Percentiles rank a stretch among this genome's conserved stretches.
These are phyloP conservation scores for Coniochaeta sp. DNA, from an alignment of 2,329 filamentous ascomycete genomes.

Conservation along the genomic window DNA sequence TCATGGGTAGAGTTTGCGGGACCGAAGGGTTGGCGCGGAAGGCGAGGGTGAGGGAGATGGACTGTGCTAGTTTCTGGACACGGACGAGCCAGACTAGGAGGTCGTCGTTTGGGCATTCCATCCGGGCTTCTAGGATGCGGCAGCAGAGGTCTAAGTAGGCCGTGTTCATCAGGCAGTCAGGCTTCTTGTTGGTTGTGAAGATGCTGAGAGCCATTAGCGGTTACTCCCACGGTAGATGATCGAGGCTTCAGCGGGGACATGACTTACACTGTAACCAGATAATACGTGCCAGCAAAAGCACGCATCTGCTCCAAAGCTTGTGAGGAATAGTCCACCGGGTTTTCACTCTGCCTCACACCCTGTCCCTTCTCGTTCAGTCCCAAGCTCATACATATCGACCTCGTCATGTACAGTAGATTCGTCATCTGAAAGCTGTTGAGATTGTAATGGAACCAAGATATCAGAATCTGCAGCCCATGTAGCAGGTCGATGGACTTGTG, in stretches of 20 bases:
- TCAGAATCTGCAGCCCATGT: constrained; percentile 36
- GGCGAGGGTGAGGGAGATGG: constrained; percentile 33
- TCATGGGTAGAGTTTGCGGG: constrained; percentile 23
- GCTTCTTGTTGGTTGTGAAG: constrained; percentile 32
- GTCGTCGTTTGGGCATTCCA: constrained; percentile 35
- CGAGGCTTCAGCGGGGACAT: not conserved
- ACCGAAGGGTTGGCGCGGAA: constrained; percentile 15
- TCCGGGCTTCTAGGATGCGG: constrained; percentile 31
- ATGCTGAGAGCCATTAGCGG: constrained; percentile 13
- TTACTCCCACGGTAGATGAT: no score
- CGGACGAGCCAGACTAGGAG: constrained; percentile 37
- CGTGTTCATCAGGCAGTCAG: constrained; percentile 40
- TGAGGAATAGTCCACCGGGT: constrained; percentile 27
- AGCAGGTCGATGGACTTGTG: constrained; percentile 38
- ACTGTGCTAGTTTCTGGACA: constrained; percentile 40
- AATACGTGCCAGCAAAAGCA: constrained; percentile 42
- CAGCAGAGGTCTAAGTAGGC: constrained; percentile 35
- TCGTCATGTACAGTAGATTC: constrained; percentile 39
- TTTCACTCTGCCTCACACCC: constrained; percentile 12
- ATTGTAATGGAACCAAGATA: constrained; percentile 42
- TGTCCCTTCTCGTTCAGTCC: constrained; percentile 24
- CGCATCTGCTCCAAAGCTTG: constrained; percentile 35
- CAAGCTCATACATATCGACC: constrained; percentile 37
- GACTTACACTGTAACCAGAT: constrained; percentile 39
- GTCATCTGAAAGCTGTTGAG: constrained; percentile 42